Evolutionary conservation across 1,139 yeast genomes (phyloP).

Genomic region (Hyphopichia wangnamkhiaoensis): DNA sequence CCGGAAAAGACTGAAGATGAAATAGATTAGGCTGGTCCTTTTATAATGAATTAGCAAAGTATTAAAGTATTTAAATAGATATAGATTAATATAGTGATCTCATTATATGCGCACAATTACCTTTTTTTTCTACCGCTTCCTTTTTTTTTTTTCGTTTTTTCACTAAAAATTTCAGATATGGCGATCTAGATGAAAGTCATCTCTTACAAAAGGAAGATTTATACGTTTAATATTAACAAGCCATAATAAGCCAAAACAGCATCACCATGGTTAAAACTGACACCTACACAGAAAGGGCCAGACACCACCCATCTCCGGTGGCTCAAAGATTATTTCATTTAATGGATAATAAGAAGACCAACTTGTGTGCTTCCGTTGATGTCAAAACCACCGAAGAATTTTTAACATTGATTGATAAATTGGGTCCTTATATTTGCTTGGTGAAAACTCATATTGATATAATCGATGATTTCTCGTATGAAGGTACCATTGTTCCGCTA

Average conservation of each 20-base stretch:
- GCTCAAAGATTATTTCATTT: constrained; percentile 72
- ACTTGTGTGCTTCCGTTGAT: constrained; percentile 95
- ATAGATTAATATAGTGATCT: no score
- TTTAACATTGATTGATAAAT: constrained; percentile 64
- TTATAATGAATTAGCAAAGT: no score
- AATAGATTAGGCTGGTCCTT: constrained; percentile 1
- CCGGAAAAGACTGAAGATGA: background rate
- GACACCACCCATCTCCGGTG: constrained; percentile 69
- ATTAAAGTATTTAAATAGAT: no score
- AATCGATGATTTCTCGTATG: constrained; percentile 82
- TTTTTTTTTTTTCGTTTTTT: no score
- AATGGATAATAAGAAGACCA: constrained; percentile 80
- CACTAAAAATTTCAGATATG: no score
- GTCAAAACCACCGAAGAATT: constrained; percentile 78
- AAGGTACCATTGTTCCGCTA: constrained; percentile 74
- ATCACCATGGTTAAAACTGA: constrained; percentile 21
- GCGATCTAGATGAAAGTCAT: no score
- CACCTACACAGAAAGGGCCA: constrained; percentile 71
- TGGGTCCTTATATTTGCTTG: constrained; percentile 90
- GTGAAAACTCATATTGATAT: constrained; percentile 96
- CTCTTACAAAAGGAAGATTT: no score
- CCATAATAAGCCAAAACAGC: no score
- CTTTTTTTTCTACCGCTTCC: no score
- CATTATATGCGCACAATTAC: no score
- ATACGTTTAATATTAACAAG: no score